phyloP scores from a whole-genome alignment of 1,139 yeast species.

The Suhomyces coccinellae region DNA sequence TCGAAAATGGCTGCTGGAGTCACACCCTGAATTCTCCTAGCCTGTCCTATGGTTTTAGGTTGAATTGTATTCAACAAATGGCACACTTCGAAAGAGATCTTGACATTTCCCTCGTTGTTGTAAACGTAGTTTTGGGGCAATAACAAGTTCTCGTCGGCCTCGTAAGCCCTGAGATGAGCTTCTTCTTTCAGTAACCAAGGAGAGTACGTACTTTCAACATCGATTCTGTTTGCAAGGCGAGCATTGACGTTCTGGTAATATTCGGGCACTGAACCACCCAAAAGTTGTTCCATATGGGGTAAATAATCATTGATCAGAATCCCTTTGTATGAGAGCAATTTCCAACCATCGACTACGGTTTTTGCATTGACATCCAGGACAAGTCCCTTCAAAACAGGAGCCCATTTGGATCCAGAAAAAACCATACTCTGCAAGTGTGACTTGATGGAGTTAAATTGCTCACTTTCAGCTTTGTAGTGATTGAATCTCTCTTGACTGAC shows the following conservation, averaged over 20 bases:
- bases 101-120: conserved; percentile 44
- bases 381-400: conserved; percentile 46
- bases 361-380: conserved; percentile 42
- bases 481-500: conserved; percentile 62
- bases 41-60: conserved; percentile 92
- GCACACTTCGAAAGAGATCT: conserved; percentile 74
- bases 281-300: conserved; percentile 31
- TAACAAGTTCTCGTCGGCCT: conserved; percentile 73
- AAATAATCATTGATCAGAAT: conserved; percentile 30
- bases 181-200: conserved; percentile 78
- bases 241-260: conserved; percentile 37
- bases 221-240: conserved; percentile 59
- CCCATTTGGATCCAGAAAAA: conserved; percentile 67
- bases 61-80: conserved; percentile 68
- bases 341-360: conserved; percentile 46
- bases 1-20: conserved; percentile 85
- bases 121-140: conserved; percentile 72
- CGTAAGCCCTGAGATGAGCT: conserved; percentile 71
- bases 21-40: conserved; percentile 89
- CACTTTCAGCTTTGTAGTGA: conserved; percentile 46
- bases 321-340: conserved; percentile 43
- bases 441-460: conserved; percentile 45
- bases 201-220: conserved; percentile 79
- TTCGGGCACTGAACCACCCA: conserved; percentile 19
- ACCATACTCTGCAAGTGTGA: conserved; percentile 40